Evolutionary conservation across 179 eudicot species (phyloP).

Genomic region (Kewa caespitosa): DNA sequence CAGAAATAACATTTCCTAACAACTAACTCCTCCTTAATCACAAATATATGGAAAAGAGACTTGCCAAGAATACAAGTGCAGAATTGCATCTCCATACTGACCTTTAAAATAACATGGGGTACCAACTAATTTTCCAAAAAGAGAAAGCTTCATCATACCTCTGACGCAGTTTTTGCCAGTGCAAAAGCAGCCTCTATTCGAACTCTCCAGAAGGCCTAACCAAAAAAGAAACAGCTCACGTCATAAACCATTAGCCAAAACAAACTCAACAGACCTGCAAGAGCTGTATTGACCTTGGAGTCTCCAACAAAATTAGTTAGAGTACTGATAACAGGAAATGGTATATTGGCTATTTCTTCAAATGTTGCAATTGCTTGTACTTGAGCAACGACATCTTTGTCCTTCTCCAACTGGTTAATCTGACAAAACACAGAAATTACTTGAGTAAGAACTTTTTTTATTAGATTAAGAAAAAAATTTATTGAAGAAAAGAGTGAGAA

Average conservation of each 20-base stretch:
- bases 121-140: not conserved
- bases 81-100: not conserved
- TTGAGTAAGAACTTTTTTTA: too few species aligned
- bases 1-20: not conserved
- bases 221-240: slow-evolving; percentile 4
- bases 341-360: slow-evolving; percentile 63
- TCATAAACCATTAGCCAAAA: not conserved
- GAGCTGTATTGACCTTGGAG: slow-evolving; percentile 56
- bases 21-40: not conserved
- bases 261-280: not conserved
- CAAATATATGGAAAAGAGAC: not conserved
- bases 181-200: slow-evolving; percentile 95
- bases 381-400: slow-evolving; percentile 98
- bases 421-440: slow-evolving; percentile 26
- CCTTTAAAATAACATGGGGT: not conserved
- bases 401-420: slow-evolving; percentile 97
- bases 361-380: slow-evolving; percentile 75
- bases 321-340: slow-evolving; percentile 75
- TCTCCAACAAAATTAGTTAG: slow-evolving; percentile 66
- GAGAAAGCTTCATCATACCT: slow-evolving; percentile 51
- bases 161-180: slow-evolving; percentile 73
- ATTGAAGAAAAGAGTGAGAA: too few species aligned
- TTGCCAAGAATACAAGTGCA: not conserved
- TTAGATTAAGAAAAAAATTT: too few species aligned
- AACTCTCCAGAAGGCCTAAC: slow-evolving; percentile 88